Evolutionary conservation across 257 asterid species (phyloP), one percentile per base, ranked within the genome.

Genomic region (Paulownia fortunei): DNA sequence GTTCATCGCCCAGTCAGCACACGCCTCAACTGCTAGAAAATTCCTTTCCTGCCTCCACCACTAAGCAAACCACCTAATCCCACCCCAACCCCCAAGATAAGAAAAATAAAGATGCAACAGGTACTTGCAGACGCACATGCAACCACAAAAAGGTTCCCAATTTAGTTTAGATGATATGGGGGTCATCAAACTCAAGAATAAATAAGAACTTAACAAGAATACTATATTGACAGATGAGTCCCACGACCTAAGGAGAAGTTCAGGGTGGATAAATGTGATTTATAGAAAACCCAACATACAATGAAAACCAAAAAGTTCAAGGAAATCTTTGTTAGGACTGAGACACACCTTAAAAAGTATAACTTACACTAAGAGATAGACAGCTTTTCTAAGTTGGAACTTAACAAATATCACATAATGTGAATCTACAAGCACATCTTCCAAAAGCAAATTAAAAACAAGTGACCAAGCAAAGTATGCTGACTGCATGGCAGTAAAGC

Each of bases 311-410:
- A n/a, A 39, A 16, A 12, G 3, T 56, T 37, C 7, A 36, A 16
- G 42, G 26, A 36, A 54, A 49, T 51, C 49, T 60, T 61, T 27
- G 3, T 13, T 26, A 34, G 59, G 47, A 69, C 16, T 55, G 74
- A 49, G 44, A 54, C 55, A 41, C 10, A 34, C 37, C 39, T 16
- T 56, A 19, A 41, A 27, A 56, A 10, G 64, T 47, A 74, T 8
- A 61, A 47, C 56, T 42, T 26, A 34, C 44, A 44, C 73, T 1
- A 30, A 49, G 21, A 7, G 67, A n/a, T 15, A 27, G 23, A 26
- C 30, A 6, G n/a, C 73, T 71, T n/a, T n/a, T 71, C 44, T n/a
- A 24, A 23, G 6, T 1, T 54, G 34, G 21, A 75, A 73, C 69
- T n/a, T n/a, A n/a, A n/a, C 72, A 51, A 6, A 12, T 42, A 19